Evolutionary conservation across 306 rosid genomes (phyloP).

Genomic region (Cucurbita argyrosperma): DNA sequence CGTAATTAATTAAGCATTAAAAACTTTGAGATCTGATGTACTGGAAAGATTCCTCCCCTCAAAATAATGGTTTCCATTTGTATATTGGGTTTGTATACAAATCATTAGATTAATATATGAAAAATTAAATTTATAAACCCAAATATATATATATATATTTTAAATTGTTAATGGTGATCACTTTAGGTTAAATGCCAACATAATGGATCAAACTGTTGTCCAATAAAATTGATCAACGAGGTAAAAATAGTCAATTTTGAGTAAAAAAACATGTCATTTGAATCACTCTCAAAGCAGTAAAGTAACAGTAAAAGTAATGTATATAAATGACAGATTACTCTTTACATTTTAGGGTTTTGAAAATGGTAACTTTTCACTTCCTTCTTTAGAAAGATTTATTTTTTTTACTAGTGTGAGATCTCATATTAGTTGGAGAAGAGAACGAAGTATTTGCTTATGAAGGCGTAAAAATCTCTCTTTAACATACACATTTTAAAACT

Average conservation of each 20-base stretch:
- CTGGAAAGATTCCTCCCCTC: background rate
- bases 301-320: background rate
- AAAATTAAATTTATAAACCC: background rate
- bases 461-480: no score
- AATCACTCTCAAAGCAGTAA: background rate
- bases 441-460: no score
- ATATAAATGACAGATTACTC: background rate
- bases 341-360: background rate
- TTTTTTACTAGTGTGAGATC: background rate
- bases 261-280: background rate
- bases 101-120: no score
- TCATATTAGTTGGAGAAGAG: no score
- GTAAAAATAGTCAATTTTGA: no score
- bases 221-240: no score
- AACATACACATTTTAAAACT: no score
- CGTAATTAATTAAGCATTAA: background rate
- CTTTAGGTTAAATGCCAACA: no score
- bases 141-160: no score
- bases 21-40: background rate
- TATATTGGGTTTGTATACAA: no score
- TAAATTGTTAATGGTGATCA: no score
- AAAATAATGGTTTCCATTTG: background rate
- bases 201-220: no score
- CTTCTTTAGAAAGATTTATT: background rate
- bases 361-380: conserved; percentile 5